Evolutionary conservation across 495 filamentous ascomycete species (phyloP).

Genomic region (Aspergillus bertholletiae): DNA sequence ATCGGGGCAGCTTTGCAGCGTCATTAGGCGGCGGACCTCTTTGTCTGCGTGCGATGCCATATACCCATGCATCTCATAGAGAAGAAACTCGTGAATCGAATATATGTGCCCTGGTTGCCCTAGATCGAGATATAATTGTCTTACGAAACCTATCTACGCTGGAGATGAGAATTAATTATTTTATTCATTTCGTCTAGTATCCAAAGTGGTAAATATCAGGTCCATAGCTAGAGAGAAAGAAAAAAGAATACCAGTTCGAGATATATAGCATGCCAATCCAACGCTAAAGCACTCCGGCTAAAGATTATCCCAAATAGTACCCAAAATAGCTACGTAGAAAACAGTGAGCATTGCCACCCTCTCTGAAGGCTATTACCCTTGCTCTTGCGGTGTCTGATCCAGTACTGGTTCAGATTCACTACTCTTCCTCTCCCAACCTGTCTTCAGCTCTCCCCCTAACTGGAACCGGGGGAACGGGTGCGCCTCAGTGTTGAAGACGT

Average conservation of each 20-base stretch:
- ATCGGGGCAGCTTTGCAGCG: constrained; percentile 57
- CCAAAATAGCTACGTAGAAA: neutral
- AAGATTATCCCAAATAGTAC: neutral
- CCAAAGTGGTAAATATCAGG: neutral
- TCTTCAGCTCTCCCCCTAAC: constrained; percentile 71
- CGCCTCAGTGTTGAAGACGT: constrained; percentile 95
- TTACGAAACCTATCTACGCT: neutral
- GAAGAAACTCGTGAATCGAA: no score
- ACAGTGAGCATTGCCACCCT: neutral
- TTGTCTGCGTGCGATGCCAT: neutral
- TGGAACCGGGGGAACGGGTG: constrained; percentile 88
- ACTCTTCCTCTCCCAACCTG: constrained; percentile 77
- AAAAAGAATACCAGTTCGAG: neutral
- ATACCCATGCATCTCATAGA: neutral
- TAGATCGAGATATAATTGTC: neutral
- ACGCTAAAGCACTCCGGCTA: neutral
- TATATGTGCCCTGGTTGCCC: no score
- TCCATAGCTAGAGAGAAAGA: neutral
- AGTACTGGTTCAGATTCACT: neutral
- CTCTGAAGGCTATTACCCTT: neutral
- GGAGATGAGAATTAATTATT: no score
- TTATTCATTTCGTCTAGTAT: no score
- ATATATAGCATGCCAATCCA: neutral
- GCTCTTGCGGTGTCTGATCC: neutral
- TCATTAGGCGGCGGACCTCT: constrained; percentile 4